These are phyloP conservation scores for Fistulifera solaris DNA, from an alignment of 108 stramenopile genomes.

Conservation along the genomic window DNA sequence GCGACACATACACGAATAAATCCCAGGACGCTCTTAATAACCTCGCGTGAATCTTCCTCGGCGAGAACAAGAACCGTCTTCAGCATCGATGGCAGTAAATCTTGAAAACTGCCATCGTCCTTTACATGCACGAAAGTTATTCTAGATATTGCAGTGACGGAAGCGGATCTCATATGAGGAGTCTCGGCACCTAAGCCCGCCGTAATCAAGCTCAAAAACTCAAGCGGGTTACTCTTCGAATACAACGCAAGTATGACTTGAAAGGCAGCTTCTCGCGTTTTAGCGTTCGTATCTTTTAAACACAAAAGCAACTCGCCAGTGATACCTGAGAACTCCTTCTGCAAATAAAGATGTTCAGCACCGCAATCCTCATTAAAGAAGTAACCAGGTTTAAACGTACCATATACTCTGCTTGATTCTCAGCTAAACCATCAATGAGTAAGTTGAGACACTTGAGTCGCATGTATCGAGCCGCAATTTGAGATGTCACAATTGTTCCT, in stretches of 20 bases:
- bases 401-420: conserved; percentile 30
- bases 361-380: neutral
- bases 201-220: conserved; percentile 58
- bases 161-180: conserved; percentile 88
- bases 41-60: conserved; percentile 81
- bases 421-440: conserved; percentile 48
- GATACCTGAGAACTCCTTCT: conserved; percentile 15
- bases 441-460: conserved; percentile 60
- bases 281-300: conserved; percentile 90
- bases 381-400: conserved; percentile 5
- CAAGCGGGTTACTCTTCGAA: conserved; percentile 34
- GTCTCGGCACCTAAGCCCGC: conserved; percentile 81
- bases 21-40: conserved; percentile 80
- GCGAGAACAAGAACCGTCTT: conserved; percentile 79
- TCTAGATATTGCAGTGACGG: conserved; percentile 65
- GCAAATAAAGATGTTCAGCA: neutral
- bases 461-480: conserved; percentile 71
- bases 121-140: conserved; percentile 59
- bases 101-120: conserved; percentile 43
- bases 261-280: conserved; percentile 82
- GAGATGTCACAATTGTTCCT: conserved; percentile 54
- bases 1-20: conserved; percentile 84
- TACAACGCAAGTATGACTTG: conserved; percentile 66
- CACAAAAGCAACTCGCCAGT: conserved; percentile 80
- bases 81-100: conserved; percentile 62